Conservation (phyloP, 345 rosid genomes). For the Gossypium rotundifolium region DNA sequence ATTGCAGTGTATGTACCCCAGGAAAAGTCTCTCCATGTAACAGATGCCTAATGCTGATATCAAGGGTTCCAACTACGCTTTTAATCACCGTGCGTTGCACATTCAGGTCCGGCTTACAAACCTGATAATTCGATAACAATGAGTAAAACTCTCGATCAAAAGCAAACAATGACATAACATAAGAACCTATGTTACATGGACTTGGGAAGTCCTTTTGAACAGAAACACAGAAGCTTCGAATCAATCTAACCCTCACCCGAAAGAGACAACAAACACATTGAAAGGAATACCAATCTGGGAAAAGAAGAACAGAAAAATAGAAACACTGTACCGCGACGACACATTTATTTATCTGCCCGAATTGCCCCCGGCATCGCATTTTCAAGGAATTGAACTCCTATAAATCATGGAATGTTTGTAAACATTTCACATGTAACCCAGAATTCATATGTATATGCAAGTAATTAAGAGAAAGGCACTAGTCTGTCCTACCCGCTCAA, state of each 20-base stretch:
- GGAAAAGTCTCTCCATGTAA: conserved; percentile 76
- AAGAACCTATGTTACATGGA: no score
- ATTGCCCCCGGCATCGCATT: conserved; percentile 35
- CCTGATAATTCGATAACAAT: conserved; percentile 36
- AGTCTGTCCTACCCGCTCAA: conserved; percentile 61
- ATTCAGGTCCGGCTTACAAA: conserved; percentile 46
- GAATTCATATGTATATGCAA: background rate
- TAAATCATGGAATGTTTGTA: conserved; percentile 5
- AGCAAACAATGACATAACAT: no score
- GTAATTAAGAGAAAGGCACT: background rate
- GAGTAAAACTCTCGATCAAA: background rate
- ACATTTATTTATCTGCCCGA: conserved; percentile 24
- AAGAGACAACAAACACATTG: background rate
- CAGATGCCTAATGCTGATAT: conserved; percentile 53
- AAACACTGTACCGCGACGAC: conserved; percentile 49
- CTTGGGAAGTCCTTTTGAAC: no score
- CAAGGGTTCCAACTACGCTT: conserved; percentile 88
- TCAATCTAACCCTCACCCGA: background rate
- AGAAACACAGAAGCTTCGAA: background rate
- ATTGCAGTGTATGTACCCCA: conserved; percentile 38
- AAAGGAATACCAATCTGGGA: background rate
- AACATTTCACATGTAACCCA: background rate
- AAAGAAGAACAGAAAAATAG: background rate
- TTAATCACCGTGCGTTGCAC: conserved; percentile 54
- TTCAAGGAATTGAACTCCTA: conserved; percentile 81